Evolutionary conservation across 2,329 filamentous ascomycete species (phyloP).

Genomic region (Neodidymelliopsis sp.): DNA sequence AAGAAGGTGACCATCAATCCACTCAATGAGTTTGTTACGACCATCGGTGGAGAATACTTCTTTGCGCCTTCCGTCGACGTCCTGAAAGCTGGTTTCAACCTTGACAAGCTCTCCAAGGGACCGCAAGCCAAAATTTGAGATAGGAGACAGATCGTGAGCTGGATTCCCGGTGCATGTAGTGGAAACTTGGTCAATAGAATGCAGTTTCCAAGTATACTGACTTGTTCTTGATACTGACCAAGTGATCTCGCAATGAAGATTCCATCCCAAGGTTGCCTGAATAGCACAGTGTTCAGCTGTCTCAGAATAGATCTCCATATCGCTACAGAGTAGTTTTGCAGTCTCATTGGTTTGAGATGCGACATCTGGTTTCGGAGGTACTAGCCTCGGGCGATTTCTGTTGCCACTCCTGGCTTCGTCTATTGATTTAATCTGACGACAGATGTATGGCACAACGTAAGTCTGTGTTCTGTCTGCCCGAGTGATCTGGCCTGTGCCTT

Average conservation of each 20-base stretch:
- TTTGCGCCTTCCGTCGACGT: constrained; percentile 15
- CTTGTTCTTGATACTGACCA: too few relatives aligned
- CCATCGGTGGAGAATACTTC: constrained; percentile 16
- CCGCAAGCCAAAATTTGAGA: constrained; percentile 2
- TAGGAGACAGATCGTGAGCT: background rate
- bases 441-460: too few relatives aligned
- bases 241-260: too few relatives aligned
- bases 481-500: background rate
- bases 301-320: background rate
- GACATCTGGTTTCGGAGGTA: too few relatives aligned
- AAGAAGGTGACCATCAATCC: constrained; percentile 14
- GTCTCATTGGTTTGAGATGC: too few relatives aligned
- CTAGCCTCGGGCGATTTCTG: too few relatives aligned
- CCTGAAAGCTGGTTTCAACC: constrained; percentile 12
- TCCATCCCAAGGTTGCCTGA: too few relatives aligned
- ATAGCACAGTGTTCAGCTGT: too few relatives aligned
- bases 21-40: constrained; percentile 13
- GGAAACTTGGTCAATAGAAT: background rate
- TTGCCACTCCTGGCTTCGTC: too few relatives aligned
- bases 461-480: too few relatives aligned
- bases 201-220: background rate
- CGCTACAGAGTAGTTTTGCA: too few relatives aligned
- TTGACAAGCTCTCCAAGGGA: constrained; percentile 1
- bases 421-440: too few relatives aligned
- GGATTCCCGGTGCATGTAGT: background rate